Base-by-base conservation (phyloP, 192 early-diverging fungal genomes). In the Phlyctochytrium planicorne region DNA sequence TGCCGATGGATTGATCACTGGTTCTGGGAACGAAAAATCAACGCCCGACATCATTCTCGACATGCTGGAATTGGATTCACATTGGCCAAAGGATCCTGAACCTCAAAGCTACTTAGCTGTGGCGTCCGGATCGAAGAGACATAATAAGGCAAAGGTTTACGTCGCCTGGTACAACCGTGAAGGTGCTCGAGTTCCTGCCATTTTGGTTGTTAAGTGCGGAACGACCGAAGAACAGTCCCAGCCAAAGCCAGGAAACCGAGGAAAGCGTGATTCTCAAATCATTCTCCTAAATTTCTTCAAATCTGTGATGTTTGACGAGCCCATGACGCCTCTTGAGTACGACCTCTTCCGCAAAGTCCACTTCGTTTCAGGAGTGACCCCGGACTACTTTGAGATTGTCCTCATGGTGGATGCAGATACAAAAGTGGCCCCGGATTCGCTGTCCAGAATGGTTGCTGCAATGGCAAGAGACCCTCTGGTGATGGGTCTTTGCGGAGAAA, bases 251-350 rank as follows among this genome's bases (percentile, higher is more conserved):
- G 83, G 83, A 32, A 85, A 85, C 68, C 68, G 96, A 65, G 96
- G 96, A 52, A 98, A 98, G 81, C 88, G 95, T 34, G 96, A 98
- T 78, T 94, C 92, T 23, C 96, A 98, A 78, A 89, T 98, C 59
- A 89, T 98, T 66, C 80, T 98, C 60, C 96, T 98, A 93, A 87
- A 86, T 59, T 97, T 97, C 76, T 74, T 98, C 69, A 88, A 93
- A 77, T 89, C 89, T 40, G 79, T 84, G 29, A 88, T 81, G 33
- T 84, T 90, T 80, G 88, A 97, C 73, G 91, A 94, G 65, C 90
- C 89, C 53, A 92, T 97, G 91, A 87, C 84, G 1, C 85, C 91
- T 34, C 80, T 97, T 30, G 93, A 97, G 68, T 95, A 90, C 70
- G 93, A 97, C 72, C 68, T 97, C 60, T 97, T 95, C 80, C 85